These are phyloP conservation scores for Nannochloropsis granulata DNA, from an alignment of 108 stramenopile genomes.

Conservation along the genomic window DNA sequence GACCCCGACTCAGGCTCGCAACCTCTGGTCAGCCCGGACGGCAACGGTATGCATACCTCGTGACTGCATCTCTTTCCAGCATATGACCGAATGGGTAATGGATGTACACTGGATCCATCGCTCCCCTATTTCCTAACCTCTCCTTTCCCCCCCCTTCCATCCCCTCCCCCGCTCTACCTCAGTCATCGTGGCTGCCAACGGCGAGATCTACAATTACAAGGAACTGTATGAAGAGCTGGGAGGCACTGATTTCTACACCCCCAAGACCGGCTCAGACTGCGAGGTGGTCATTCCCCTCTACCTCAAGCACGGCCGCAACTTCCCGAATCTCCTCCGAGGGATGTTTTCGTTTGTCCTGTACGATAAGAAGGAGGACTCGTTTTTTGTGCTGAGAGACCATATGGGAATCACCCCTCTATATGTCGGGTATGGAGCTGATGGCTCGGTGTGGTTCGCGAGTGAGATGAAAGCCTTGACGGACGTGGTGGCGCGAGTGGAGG, in stretches of 20 bases:
- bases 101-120: too few species aligned
- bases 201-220: slow-evolving; percentile 98
- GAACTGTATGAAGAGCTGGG: slow-evolving; percentile 59
- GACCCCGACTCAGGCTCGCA: slow-evolving; percentile 88
- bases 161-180: background rate
- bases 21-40: slow-evolving; percentile 44
- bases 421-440: slow-evolving; percentile 89
- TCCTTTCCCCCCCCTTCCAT: background rate
- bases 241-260: slow-evolving; percentile 12
- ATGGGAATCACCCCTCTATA: slow-evolving; percentile 92
- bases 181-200: slow-evolving; percentile 86
- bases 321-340: slow-evolving; percentile 59
- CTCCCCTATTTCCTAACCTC: too few species aligned
- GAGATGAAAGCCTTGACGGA: slow-evolving; percentile 70
- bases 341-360: slow-evolving; percentile 95
- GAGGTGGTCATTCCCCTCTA: slow-evolving; percentile 82
- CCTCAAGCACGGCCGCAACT: slow-evolving; percentile 54
- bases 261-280: slow-evolving; percentile 84
- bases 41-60: slow-evolving; percentile 1
- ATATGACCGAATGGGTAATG: background rate
- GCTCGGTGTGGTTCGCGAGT: slow-evolving; percentile 65
- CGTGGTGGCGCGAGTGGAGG: slow-evolving; percentile 63
- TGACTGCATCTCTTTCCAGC: slow-evolving; percentile 20
- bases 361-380: slow-evolving; percentile 61
- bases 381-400: slow-evolving; percentile 80